Evolutionary conservation across 805 yeast species (phyloP).

Genomic region (Metschnikowia chrysomelidarum): DNA sequence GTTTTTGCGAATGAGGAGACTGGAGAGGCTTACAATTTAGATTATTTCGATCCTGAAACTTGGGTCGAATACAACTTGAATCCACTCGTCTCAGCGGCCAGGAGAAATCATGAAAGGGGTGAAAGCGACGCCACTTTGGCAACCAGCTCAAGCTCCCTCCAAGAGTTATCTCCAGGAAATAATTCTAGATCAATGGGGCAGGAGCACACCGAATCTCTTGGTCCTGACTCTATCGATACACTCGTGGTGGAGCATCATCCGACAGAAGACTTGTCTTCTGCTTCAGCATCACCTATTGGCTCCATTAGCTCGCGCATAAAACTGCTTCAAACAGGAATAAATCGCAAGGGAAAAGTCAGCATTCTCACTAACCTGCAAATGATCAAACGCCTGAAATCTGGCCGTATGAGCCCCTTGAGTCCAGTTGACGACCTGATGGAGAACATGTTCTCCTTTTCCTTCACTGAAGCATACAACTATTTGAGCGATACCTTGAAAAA

Average conservation of each 20-base stretch:
- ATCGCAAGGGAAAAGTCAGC: constrained; percentile 14
- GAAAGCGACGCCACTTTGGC: too few species aligned
- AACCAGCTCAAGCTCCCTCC: too few species aligned
- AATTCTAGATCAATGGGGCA: not conserved
- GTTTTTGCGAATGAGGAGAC: constrained; percentile 66
- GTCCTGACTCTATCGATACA: constrained; percentile 10
- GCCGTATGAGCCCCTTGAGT: constrained; percentile 15
- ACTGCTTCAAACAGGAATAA: constrained; percentile 14
- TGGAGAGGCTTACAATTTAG: constrained; percentile 58
- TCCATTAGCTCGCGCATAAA: constrained; percentile 25
- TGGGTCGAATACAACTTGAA: constrained; percentile 78
- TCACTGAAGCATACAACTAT: constrained; percentile 63
- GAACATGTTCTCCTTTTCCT: constrained; percentile 28
- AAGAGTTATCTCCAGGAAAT: too few species aligned
- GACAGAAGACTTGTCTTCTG: constrained; percentile 3
- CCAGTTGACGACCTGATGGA: constrained; percentile 12
- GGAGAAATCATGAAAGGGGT: constrained; percentile 19
- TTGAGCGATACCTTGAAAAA: constrained; percentile 57
- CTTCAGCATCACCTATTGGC: constrained; percentile 7
- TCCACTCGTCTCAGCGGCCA: constrained; percentile 59
- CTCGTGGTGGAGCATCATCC: constrained; percentile 11
- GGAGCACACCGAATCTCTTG: too few species aligned
- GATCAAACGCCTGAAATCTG: constrained; percentile 25
- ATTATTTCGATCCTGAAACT: constrained; percentile 73
- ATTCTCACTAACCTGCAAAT: constrained; percentile 25